A percentile compares a stretch with the other conserved stretches of the same genome.
These are phyloP conservation scores for Phytophthora syringae DNA, from an alignment of 352 stramenopile species.

Conservation along the genomic window DNA sequence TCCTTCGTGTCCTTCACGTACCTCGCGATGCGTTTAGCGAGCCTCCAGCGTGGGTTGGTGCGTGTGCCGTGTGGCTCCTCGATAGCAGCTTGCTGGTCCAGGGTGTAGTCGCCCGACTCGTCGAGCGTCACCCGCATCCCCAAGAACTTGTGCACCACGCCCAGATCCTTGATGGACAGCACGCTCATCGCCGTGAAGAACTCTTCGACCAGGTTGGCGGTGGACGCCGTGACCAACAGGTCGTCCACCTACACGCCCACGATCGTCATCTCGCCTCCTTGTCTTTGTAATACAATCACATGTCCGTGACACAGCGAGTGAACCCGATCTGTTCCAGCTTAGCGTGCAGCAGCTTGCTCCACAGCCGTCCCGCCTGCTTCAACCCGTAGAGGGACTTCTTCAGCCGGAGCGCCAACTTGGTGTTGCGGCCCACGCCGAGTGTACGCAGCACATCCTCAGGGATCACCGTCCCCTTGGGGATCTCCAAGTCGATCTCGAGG, in stretches of 20 bases:
- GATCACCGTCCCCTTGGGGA: not conserved
- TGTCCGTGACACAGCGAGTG: not conserved
- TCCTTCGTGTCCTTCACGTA: not conserved
- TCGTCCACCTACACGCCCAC: slow-evolving; percentile 26
- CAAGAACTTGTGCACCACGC: slow-evolving; percentile 29
- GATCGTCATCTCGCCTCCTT: not conserved
- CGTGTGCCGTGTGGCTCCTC: not conserved
- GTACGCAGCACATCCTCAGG: not conserved
- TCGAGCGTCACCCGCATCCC: slow-evolving; percentile 26
- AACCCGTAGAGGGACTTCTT: not conserved
- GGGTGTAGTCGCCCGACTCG: not conserved
- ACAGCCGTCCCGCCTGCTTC: not conserved
- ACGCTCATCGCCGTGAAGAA: slow-evolving; percentile 10
- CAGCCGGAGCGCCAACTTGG: not conserved
- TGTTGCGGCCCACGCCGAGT: not conserved
- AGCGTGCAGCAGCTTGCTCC: not conserved
- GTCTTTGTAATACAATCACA: not conserved
- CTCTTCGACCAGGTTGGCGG: not conserved
- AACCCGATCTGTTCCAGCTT: not conserved
- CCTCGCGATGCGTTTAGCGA: not conserved
- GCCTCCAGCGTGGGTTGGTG: not conserved
- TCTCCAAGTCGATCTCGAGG: no score
- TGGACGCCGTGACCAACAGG: slow-evolving; percentile 29
- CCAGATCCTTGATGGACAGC: slow-evolving; percentile 40
- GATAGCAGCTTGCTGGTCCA: not conserved